Base-by-base conservation (phyloP, 225 moss, liverwort and hornwort species). In the Takakia lepidozioides region DNA sequence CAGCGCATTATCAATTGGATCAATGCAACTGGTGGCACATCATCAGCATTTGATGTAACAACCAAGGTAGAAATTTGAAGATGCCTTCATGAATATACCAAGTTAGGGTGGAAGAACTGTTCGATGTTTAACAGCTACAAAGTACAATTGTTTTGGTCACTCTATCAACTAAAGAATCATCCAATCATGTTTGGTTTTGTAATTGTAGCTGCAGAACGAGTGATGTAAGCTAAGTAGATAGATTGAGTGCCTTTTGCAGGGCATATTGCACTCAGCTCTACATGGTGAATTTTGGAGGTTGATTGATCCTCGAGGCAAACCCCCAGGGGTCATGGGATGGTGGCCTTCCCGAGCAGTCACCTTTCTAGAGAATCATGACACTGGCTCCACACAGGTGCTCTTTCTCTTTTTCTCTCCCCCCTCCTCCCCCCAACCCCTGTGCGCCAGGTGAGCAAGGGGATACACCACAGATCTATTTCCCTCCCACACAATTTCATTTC, bases 1-100 rank as follows among this genome's bases (percentile, higher is more conserved):
- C 91, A 92, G 73, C 81, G 87, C 41, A 87, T 87, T 38, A 81
- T 92, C 35, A 86, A 92, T 49, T 92, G 84, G 91, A 92, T 87
- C 64, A 92, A 87, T 72, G 91, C 86, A 21, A 74, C 81, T 46
- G 91, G 86, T 54, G 84, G 91, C 5, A 76, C 86, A 34, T 92
- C 91, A 57, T 92, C 84, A 53, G 86, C 87, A n/a, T 92, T 92
- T 50, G 86, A 92, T 64, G 87, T 92, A 37, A 92, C 91, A 64
- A 92, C 91, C 8, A 92, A 92, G 91, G 91, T 84, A 65, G n/a
- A n/a, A n/a, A n/a, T n/a, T n/a, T n/a, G n/a, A n/a, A n/a, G n/a
- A n/a, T n/a, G n/a, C n/a, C n/a, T n/a, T n/a, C n/a, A n/a, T n/a
- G n/a, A n/a, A n/a, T n/a, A n/a, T n/a, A n/a, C n/a, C n/a, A n/a